Base-by-base conservation (phyloP, 495 filamentous ascomycete species). In the Filosporella fistucella region DNA sequence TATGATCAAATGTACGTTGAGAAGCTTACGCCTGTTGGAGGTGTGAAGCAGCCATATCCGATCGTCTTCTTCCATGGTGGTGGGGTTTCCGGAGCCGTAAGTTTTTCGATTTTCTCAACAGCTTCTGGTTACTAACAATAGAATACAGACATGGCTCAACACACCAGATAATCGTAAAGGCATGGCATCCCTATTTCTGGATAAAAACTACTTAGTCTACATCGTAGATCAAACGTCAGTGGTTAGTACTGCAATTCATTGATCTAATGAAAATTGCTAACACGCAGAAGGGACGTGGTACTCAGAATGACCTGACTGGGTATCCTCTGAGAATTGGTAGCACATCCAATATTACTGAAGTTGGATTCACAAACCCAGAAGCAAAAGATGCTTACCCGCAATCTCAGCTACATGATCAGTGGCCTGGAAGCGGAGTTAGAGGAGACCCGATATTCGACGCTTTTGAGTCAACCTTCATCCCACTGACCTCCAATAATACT, bases 121-220 rank as follows among this genome's bases (percentile, higher is more conserved):
- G n/a, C n/a, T n/a, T n/a, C n/a, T n/a, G 2, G 18, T 14, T n/a
- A 9, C 29, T 24, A 14, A 46, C 29, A 14, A n/a, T 18, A 7
- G 16, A 18, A 13, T 20, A 26, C 10, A 40, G 34, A 69, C 68
- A 43, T 76, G 60, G 47, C 63, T 74, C 21, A 69, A 69, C 51
- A 77, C 67, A 16, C 72, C 72, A 1, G 71, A 77, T 48, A 67
- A 67, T 42, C 60, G 65, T 1, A 53, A 60, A 43, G 72, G 74
- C 33, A 77, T 71, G 70, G 63, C 68, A 2, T 68, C 67, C 1
- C 70, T 63, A 51, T 73, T 75, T 45, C 58, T 75, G 17, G 53
- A 59, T 5, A 49, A 68, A 45, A 71, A 68, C 28, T 72, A 75
- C 51, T 55, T 54, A 20, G 61, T 69, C 55, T 75, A 74, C 52